Conservation (phyloP, 2,329 filamentous ascomycete species). For the Fulvia fulva region DNA sequence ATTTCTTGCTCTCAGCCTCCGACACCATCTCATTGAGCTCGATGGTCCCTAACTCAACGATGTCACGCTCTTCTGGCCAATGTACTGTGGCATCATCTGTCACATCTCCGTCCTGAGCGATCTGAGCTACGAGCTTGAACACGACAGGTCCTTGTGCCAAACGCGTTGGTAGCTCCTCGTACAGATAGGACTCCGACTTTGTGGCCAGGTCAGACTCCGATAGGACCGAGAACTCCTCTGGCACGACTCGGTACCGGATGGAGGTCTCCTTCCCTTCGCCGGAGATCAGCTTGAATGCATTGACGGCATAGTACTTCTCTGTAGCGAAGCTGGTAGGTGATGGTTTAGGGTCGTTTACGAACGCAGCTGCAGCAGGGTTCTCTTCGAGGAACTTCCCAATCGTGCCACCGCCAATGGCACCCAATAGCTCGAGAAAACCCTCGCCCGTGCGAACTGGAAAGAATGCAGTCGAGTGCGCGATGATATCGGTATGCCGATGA, state of each 20-base stretch:
- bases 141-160: constrained; percentile 37
- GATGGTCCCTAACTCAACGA: constrained; percentile 51
- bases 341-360: constrained; percentile 50
- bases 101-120: constrained; percentile 47
- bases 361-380: constrained; percentile 47
- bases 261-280: constrained; percentile 41
- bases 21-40: constrained; percentile 40
- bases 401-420: constrained; percentile 37
- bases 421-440: constrained; percentile 50
- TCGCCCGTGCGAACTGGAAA: constrained; percentile 53
- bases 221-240: constrained; percentile 40
- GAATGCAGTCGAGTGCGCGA: constrained; percentile 50
- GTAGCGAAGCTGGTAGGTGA: constrained; percentile 48
- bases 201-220: constrained; percentile 36
- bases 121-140: constrained; percentile 50
- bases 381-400: constrained; percentile 43
- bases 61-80: constrained; percentile 50
- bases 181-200: constrained; percentile 46
- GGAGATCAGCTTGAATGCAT: constrained; percentile 47
- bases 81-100: constrained; percentile 48
- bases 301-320: constrained; percentile 48
- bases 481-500: constrained; percentile 53
- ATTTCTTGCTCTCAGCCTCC: constrained; percentile 34
- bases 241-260: constrained; percentile 50
- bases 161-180: constrained; percentile 44